Evolutionary conservation across 495 filamentous ascomycete genomes (phyloP).

Genomic region (Podospora pseudopauciseta): DNA sequence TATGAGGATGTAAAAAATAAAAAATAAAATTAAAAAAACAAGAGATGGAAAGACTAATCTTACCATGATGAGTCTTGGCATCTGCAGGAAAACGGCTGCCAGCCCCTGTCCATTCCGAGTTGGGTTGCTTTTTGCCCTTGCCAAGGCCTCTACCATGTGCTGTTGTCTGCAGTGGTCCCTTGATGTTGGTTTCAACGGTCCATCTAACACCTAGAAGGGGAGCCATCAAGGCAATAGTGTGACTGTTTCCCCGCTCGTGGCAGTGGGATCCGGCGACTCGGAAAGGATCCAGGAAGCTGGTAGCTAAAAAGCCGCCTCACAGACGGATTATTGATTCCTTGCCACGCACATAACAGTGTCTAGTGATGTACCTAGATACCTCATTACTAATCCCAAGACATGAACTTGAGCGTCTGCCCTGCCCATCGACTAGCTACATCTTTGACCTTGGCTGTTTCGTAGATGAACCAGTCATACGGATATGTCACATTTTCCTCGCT

Average conservation of each 20-base stretch:
- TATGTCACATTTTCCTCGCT: constrained; percentile 9
- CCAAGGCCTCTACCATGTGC: not conserved
- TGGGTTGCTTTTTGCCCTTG: not conserved
- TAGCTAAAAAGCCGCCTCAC: not conserved
- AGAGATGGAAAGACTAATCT: not conserved
- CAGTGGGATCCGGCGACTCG: not conserved
- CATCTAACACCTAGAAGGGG: not conserved
- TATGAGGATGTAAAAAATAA: no score
- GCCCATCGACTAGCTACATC: constrained; percentile 5
- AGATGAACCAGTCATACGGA: constrained; percentile 19
- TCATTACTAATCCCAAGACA: constrained; percentile 4
- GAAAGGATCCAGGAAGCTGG: not conserved
- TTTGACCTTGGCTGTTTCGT: constrained; percentile 1
- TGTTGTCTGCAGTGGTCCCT: not conserved
- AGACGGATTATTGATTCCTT: not conserved
- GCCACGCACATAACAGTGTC: not conserved
- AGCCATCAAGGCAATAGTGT: not conserved
- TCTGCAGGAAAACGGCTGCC: not conserved
- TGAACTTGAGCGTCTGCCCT: constrained; percentile 14
- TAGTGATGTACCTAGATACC: not conserved
- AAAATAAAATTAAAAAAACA: no score
- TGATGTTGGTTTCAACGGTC: not conserved
- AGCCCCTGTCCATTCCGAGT: not conserved
- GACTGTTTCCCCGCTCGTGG: not conserved
- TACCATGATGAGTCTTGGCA: not conserved